Conservation (phyloP, 148 eudicot species). For the Rhododendron vialii region DNA sequence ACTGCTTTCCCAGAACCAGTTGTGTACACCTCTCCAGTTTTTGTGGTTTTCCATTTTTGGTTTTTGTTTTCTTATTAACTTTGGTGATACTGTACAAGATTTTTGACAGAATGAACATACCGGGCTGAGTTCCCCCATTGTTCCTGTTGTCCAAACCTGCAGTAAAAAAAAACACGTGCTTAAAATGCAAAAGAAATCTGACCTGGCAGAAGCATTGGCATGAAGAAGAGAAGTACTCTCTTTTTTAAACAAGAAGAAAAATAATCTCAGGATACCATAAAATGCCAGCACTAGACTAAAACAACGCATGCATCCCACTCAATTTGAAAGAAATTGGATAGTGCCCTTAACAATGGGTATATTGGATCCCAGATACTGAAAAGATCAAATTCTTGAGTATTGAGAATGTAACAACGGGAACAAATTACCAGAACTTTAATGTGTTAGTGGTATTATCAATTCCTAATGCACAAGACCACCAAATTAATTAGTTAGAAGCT, state of each 20-base stretch:
- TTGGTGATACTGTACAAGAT: background rate
- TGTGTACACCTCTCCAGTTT: background rate
- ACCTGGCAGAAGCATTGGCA: background rate
- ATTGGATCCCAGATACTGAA: background rate
- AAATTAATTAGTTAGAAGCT: background rate
- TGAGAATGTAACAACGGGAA: background rate
- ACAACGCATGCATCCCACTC: background rate
- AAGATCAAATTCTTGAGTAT: background rate
- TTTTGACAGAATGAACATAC: slow-evolving; percentile 37
- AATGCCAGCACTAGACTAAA: background rate
- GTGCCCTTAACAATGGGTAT: background rate
- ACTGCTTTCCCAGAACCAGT: background rate
- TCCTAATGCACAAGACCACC: background rate
- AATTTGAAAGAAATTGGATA: background rate
- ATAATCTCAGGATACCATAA: background rate
- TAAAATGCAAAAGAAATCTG: background rate
- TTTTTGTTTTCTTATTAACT: background rate
- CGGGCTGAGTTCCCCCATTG: slow-evolving; percentile 99
- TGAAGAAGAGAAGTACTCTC: background rate
- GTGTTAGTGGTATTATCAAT: background rate
- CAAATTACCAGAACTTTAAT: background rate
- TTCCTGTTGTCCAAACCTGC: slow-evolving; percentile 99
- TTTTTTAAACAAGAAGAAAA: background rate
- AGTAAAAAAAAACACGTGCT: background rate
- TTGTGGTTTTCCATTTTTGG: background rate